Conservation (phyloP, 2,329 filamentous ascomycete genomes). For the Colletotrichum filicis region DNA sequence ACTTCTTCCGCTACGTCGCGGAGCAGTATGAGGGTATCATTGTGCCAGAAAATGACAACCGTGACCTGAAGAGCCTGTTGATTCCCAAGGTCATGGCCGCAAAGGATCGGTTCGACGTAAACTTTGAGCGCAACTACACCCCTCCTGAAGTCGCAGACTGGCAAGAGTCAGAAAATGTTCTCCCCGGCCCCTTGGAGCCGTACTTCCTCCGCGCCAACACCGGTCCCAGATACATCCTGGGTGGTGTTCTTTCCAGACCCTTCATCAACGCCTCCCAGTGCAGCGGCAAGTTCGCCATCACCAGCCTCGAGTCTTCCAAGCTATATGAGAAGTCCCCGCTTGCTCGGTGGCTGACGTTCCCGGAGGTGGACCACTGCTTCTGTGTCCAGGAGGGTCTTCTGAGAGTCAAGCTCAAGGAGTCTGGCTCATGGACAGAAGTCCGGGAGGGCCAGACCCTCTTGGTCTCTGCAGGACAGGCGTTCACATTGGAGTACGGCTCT, state of each 20-base stretch:
- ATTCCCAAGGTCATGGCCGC: slow-evolving; percentile 67
- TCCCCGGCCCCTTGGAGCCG: slow-evolving; percentile 51
- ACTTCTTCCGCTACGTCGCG: slow-evolving; percentile 69
- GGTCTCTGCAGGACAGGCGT: slow-evolving; percentile 57
- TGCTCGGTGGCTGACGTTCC: slow-evolving; percentile 53
- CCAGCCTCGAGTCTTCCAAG: slow-evolving; percentile 59
- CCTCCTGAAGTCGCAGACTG: slow-evolving; percentile 56
- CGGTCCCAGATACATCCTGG: slow-evolving; percentile 57
- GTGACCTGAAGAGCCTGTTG: slow-evolving; percentile 59
- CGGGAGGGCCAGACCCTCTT: slow-evolving; percentile 60
- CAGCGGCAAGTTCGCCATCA: slow-evolving; percentile 62
- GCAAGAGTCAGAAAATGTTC: slow-evolving; percentile 50
- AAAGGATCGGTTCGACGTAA: slow-evolving; percentile 65
- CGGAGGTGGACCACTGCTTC: slow-evolving; percentile 62
- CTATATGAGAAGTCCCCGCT: slow-evolving; percentile 50
- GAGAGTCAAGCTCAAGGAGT: slow-evolving; percentile 49
- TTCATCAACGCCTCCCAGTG: slow-evolving; percentile 60
- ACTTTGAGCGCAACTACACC: slow-evolving; percentile 60
- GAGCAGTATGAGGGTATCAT: slow-evolving; percentile 62
- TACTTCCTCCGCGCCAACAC: slow-evolving; percentile 65
- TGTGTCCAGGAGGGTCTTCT: slow-evolving; percentile 58
- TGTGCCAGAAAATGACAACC: slow-evolving; percentile 62
- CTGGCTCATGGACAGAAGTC: slow-evolving; percentile 44
- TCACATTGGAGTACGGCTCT: slow-evolving; percentile 55
- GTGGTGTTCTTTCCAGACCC: slow-evolving; percentile 58